Percentiles rank a stretch among this genome's conserved stretches.
These are phyloP conservation scores for Gossypium schwendimanii DNA, from an alignment of 441 rosid genomes.

Conservation along the genomic window DNA sequence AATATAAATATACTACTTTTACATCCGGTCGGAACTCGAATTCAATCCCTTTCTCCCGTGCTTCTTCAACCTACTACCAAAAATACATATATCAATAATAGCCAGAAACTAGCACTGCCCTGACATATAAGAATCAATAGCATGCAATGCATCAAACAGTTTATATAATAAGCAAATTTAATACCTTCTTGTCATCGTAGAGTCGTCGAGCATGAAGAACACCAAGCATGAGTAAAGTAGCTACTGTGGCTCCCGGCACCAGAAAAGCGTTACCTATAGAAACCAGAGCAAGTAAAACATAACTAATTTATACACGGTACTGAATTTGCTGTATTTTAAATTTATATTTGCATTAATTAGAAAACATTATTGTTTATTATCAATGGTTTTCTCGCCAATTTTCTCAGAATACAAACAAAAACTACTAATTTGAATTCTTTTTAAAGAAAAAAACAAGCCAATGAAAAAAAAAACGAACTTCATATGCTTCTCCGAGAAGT, in stretches of 20 bases:
- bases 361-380: neutral
- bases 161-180: neutral
- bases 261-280: conserved; percentile 55
- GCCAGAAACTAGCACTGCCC: neutral
- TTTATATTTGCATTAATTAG: neutral
- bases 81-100: conserved; percentile 7
- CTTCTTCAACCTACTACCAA: conserved; percentile 62
- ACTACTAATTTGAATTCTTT: neutral
- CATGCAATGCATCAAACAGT: neutral
- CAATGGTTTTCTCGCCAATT: neutral
- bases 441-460: neutral
- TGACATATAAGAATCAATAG: neutral
- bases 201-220: conserved; percentile 89
- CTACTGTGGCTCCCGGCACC: conserved; percentile 83
- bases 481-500: no score
- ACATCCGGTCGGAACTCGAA: conserved; percentile 71
- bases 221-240: conserved; percentile 91
- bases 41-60: conserved; percentile 71
- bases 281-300: neutral
- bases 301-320: neutral
- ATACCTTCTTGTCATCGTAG: conserved; percentile 81
- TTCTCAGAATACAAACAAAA: conserved; percentile 11
- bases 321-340: neutral
- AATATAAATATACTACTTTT: conserved; percentile 37
- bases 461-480: no score